Conservation (phyloP, 345 rosid genomes). For the Populus simonii region DNA sequence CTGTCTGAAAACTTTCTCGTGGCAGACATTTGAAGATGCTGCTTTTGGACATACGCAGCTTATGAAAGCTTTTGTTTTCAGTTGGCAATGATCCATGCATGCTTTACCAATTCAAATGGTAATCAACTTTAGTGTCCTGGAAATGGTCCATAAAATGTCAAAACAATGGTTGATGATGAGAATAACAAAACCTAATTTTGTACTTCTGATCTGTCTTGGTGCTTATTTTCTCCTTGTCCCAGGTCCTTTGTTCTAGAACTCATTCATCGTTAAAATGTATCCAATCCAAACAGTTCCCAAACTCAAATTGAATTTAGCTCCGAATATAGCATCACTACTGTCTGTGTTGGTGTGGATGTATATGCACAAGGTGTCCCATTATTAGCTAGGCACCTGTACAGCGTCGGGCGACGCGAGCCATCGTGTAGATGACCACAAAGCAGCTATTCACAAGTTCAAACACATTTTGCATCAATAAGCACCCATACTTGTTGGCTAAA, state of each 20-base stretch:
- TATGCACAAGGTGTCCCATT: no score
- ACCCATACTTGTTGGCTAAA: no score
- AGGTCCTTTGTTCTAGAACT: neutral
- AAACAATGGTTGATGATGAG: neutral
- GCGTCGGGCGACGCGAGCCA: neutral
- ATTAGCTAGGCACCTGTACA: neutral
- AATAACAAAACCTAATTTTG: neutral
- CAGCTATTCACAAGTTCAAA: neutral
- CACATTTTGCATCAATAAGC: no score
- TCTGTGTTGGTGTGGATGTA: neutral
- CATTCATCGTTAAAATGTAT: neutral
- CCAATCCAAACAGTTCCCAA: neutral
- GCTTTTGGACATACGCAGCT: neutral
- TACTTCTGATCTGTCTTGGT: neutral
- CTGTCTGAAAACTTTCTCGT: conserved; percentile 70
- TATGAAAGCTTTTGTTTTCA: neutral
- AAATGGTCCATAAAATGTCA: neutral
- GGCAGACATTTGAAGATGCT: conserved; percentile 56
- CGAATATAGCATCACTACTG: neutral
- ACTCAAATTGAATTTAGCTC: neutral
- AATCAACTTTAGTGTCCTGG: neutral
- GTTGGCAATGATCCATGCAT: neutral
- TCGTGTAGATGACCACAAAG: neutral
- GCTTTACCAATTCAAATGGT: neutral
- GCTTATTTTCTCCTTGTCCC: neutral